Base-by-base conservation (phyloP, 352 stramenopile species). In the Phytophthora ramorum region DNA sequence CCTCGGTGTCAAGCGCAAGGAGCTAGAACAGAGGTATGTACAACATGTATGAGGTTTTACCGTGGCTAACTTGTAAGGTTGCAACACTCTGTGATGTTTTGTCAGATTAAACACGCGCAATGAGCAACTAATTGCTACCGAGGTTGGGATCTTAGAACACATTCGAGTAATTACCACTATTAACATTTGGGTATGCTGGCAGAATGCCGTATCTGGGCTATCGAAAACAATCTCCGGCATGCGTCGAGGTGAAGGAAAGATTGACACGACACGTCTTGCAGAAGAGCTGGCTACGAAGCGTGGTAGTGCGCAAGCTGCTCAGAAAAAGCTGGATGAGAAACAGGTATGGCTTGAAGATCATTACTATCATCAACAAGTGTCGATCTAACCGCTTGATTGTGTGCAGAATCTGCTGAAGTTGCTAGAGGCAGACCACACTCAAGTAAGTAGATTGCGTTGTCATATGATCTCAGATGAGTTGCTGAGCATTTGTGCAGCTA, bases 191-290 rank as follows among this genome's bases (percentile, higher is more conserved):
- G n/a, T 66, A 22, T 52, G 38, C n/a, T 22, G 38, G 16, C 8
- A 85, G 77, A 65, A 46, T 26, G 57, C 35, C 45, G 71, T 83
- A 35, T 53, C 68, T 7, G 65, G 79, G 22, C 16, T 85, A 58
- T 74, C 63, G 22, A 47, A 53, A 46, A 70, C 70, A 20, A 60
- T 78, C 4, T 43, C 54, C 17, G 41, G 47, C 12, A 67, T 71
- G 24, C 28, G 58, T 17, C 58, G 37, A 14, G 38, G 41, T 35
- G 38, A 43, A 54, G 26, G 7, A 45, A 37, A 52, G 4, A 66
- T 71, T 35, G 43, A 63, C 35, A 74, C 38, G 22, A 32, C 46
- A 28, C 34, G 22, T 22, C 40, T 73, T 47, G 51, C 71, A 63
- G 46, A 70, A 56, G 54, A 70, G 32, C 10, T 76, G 20, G 26